Conservation (phyloP, 2,329 filamentous ascomycete species). For the Nannizziopsis arthrosporioides region DNA sequence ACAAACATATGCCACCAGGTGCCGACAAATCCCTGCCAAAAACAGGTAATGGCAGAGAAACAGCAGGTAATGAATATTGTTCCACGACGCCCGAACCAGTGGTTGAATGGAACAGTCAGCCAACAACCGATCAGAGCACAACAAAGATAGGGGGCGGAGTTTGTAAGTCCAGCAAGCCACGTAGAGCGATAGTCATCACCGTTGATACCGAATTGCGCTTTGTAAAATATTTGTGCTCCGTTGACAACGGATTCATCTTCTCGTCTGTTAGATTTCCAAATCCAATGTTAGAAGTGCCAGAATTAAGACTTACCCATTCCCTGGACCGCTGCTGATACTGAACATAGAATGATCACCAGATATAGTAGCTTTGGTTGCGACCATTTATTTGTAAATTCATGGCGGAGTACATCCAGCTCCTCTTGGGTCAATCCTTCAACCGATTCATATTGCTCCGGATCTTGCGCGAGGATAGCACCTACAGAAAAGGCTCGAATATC, state of each 20-base stretch:
- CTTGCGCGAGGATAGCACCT: constrained; percentile 48
- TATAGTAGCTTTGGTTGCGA: constrained; percentile 55
- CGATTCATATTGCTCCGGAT: constrained; percentile 40
- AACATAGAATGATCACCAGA: constrained; percentile 54
- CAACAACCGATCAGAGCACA: constrained; percentile 61
- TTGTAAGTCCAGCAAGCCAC: constrained; percentile 53
- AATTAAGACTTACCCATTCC: constrained; percentile 45
- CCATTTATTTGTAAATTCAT: constrained; percentile 57
- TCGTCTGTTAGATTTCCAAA: constrained; percentile 10
- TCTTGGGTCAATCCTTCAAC: constrained; percentile 45
- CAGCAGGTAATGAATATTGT: constrained; percentile 67
- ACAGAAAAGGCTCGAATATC: constrained; percentile 49
- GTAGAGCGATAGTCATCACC: constrained; percentile 37
- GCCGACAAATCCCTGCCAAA: constrained; percentile 54
- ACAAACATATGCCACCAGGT: constrained; percentile 61
- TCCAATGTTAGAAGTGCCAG: background rate
- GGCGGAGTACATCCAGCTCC: constrained; percentile 47
- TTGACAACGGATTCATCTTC: constrained; percentile 57
- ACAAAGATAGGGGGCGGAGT: constrained; percentile 48
- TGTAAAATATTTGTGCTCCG: constrained; percentile 56
- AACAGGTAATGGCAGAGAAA: constrained; percentile 47
- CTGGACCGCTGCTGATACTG: constrained; percentile 58
- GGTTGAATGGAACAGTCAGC: constrained; percentile 62
- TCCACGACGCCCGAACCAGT: constrained; percentile 56
- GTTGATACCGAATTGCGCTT: constrained; percentile 49